These are phyloP conservation scores for Aspergillus sp. DNA, from an alignment of 2,329 filamentous ascomycete species.

Conservation along the genomic window DNA sequence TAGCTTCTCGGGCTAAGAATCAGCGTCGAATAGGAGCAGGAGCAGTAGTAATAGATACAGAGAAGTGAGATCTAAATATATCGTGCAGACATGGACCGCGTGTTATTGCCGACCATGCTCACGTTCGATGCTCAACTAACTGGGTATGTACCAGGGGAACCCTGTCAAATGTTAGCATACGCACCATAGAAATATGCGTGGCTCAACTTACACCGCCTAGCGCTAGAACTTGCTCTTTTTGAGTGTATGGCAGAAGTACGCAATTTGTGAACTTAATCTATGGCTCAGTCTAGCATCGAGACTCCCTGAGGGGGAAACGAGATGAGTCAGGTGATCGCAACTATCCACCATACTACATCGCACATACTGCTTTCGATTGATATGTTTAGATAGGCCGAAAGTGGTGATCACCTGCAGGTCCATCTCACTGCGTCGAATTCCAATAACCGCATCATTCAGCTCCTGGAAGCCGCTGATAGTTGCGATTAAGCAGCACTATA, in stretches of 20 bases:
- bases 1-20: background rate
- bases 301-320: too few species aligned
- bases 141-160: background rate
- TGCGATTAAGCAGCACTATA: too few species aligned
- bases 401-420: too few species aligned
- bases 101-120: background rate
- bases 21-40: background rate
- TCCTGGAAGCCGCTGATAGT: too few species aligned
- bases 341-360: too few species aligned
- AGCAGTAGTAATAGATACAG: background rate
- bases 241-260: background rate
- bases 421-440: too few species aligned
- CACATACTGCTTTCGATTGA: too few species aligned
- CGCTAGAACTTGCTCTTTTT: background rate
- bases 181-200: background rate
- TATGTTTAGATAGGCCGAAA: too few species aligned
- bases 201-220: background rate
- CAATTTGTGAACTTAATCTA: background rate
- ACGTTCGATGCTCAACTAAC: background rate
- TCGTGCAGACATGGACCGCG: background rate
- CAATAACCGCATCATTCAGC: too few species aligned
- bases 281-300: background rate
- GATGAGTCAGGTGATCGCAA: too few species aligned
- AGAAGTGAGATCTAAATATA: background rate
- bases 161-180: background rate